Evolutionary conservation across 345 rosid genomes (phyloP).

Genomic region (Ceriops zippeliana): DNA sequence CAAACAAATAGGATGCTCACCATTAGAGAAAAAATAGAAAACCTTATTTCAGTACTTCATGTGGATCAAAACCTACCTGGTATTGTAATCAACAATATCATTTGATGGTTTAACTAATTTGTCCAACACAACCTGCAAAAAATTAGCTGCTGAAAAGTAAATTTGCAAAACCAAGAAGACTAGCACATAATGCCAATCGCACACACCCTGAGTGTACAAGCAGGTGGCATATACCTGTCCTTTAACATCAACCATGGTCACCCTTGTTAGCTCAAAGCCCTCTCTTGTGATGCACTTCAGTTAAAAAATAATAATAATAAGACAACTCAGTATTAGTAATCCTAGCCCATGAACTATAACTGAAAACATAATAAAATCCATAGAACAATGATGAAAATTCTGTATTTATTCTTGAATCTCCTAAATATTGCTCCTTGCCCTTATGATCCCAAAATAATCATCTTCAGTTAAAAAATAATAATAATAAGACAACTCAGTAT

Average conservation of each 20-base stretch:
- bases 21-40: neutral
- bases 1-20: neutral
- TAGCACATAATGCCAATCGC: too few relatives aligned
- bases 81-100: conserved; percentile 73
- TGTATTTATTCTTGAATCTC: neutral
- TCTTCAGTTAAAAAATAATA: too few relatives aligned
- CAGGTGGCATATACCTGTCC: conserved; percentile 59
- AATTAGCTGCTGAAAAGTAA: too few relatives aligned
- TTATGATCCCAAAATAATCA: neutral
- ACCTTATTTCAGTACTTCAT: neutral
- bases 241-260: conserved; percentile 70
- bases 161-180: too few relatives aligned
- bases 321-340: conserved; percentile 1
- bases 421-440: neutral
- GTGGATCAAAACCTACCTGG: conserved; percentile 50
- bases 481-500: neutral
- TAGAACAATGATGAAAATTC: too few relatives aligned
- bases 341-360: neutral
- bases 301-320: neutral
- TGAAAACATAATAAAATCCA: too few relatives aligned
- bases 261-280: conserved; percentile 90
- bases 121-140: conserved; percentile 73
- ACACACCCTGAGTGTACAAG: too few relatives aligned
- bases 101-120: conserved; percentile 87
- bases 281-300: conserved; percentile 70